Conservation (phyloP, 148 eudicot genomes). For the Camellia lanceoleosa region DNA sequence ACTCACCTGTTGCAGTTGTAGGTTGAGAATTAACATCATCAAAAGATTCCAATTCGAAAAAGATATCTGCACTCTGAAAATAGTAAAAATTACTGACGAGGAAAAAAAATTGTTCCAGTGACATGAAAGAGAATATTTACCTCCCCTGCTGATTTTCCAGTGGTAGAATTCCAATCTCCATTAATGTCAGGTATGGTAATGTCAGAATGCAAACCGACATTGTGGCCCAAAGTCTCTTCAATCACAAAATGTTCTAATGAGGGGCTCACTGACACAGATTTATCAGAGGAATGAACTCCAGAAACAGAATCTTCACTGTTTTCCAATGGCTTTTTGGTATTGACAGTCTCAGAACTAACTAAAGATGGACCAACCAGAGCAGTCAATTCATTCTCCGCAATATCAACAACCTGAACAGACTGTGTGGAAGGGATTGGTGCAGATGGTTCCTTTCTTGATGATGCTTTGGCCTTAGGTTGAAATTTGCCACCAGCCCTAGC, state of each 20-base stretch:
- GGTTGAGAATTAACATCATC: slow-evolving; percentile 34
- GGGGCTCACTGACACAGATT: neutral
- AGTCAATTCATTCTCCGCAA: slow-evolving; percentile 14
- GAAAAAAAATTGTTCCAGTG: neutral
- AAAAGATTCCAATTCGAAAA: slow-evolving; percentile 30
- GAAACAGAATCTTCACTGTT: neutral
- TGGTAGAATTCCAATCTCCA: slow-evolving; percentile 17
- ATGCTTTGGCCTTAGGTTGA: slow-evolving; percentile 58
- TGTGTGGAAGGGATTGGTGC: slow-evolving; percentile 14
- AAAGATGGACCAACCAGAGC: slow-evolving; percentile 15
- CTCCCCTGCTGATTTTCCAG: slow-evolving; percentile 30
- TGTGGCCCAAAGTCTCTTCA: slow-evolving; percentile 24
- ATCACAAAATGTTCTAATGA: neutral
- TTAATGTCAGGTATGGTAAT: slow-evolving; percentile 6
- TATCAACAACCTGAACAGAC: slow-evolving; percentile 19
- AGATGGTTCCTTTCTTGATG: slow-evolving; percentile 32
- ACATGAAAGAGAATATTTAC: slow-evolving; percentile 21
- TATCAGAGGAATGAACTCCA: slow-evolving; percentile 13
- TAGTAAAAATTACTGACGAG: neutral
- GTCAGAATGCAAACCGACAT: slow-evolving; percentile 17
- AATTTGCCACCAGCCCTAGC: slow-evolving; percentile 50
- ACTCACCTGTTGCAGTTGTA: slow-evolving; percentile 24
- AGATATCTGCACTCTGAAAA: slow-evolving; percentile 38
- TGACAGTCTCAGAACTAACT: neutral
- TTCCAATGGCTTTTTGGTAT: slow-evolving; percentile 6